Evolutionary conservation across 345 rosid genomes (phyloP).

Genomic region (Gossypium australe): DNA sequence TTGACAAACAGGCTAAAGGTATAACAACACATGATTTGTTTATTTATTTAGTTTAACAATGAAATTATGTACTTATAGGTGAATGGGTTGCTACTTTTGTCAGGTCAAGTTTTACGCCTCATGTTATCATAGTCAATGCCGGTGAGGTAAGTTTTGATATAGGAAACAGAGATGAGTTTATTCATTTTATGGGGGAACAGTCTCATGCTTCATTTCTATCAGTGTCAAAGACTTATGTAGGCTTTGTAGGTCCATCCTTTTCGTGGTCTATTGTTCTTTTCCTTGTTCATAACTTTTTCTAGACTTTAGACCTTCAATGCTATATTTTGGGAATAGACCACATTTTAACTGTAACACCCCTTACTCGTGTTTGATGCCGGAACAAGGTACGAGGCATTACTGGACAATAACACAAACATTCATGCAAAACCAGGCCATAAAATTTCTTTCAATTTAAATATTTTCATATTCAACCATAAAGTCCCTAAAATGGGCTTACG

Average conservation of each 20-base stretch:
- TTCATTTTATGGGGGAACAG: neutral
- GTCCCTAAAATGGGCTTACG: too few relatives aligned
- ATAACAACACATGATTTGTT: neutral
- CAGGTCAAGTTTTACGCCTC: slow-evolving; percentile 71
- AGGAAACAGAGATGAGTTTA: neutral
- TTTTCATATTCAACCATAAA: too few relatives aligned
- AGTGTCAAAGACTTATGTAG: neutral
- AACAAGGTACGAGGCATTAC: too few relatives aligned
- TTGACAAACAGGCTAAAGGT: neutral
- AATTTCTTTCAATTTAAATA: too few relatives aligned
- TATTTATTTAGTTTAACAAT: neutral
- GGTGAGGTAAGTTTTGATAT: slow-evolving; percentile 56
- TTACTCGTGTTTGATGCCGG: too few relatives aligned
- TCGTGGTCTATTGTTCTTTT: neutral
- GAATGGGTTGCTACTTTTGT: slow-evolving; percentile 42
- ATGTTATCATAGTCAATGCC: slow-evolving; percentile 64
- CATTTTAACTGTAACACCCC: neutral
- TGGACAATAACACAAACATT: too few relatives aligned
- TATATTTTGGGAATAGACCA: neutral
- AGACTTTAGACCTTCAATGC: neutral
- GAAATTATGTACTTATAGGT: slow-evolving; percentile 31
- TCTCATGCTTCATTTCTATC: neutral
- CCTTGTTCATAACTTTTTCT: neutral
- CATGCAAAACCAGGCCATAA: too few relatives aligned
- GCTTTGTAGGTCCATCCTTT: neutral